Evolutionary conservation across 495 filamentous ascomycete genomes (phyloP), one percentile per base, ranked within the genome.

Genomic region (Pseudotulostoma volvatum): DNA sequence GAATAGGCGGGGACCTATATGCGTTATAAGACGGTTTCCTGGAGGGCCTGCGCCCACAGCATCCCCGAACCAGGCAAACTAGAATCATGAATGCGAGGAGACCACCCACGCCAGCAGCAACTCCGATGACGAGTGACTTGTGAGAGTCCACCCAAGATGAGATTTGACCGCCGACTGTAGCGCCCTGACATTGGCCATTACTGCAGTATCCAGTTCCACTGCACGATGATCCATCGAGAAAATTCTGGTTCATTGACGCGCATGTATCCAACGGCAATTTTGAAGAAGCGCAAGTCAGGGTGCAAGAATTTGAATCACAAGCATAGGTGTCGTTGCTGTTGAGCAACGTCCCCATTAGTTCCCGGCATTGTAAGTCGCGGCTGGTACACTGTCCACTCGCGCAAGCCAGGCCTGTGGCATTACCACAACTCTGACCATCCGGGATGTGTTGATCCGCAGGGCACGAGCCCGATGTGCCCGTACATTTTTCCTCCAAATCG

Each of bases 311-410:
- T 41, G 56, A 64, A 37, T 80, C 74, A 57, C 92, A 96, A 8
- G 87, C 83, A 47, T 74, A 81, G 7, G 84, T 92, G 46, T 81
- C 73, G 57, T 84, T 92, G 49, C 67, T 76, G 43, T 71, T 68
- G 1, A 76, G 75, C 37, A 79, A 71, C n/a, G 67, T 71, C 30
- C 85, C 90, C 69, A 96, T 81, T 18, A 93, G 64, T 5, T 76
- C 79, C 51, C 79, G 77, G 64, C 90, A 97, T 57, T 97, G 90
- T 47, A 75, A 69, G 52, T 94, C 76, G 41, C 92, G 78, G 39
- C 81, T 90, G 34, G 90, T 97, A 56, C 90, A 97, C 55, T 94
- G 90, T 15, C 90, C 90, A 34, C 81, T 87, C 39, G 92, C 84
- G 53, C 90, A 97, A 32, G 67, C 60, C n/a, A 94, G 66, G 2